Conservation (phyloP, 371 early-diverging fungal genomes). For the Mucor racemosus region DNA sequence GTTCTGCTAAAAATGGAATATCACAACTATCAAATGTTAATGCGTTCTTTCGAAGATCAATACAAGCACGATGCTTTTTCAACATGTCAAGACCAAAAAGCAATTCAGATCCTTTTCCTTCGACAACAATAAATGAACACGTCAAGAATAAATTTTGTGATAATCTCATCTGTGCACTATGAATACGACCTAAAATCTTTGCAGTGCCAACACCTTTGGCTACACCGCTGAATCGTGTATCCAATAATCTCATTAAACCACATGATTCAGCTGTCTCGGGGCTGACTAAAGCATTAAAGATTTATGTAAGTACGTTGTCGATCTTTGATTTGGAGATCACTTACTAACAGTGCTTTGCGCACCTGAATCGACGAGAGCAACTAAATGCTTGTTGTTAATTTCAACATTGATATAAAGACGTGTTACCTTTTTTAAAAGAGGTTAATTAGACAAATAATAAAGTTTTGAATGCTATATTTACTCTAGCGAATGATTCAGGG, state of each 20-base stretch:
- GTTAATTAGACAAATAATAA: not conserved
- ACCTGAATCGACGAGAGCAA: constrained; percentile 97
- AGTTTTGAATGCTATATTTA: constrained; percentile 18
- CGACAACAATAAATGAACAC: constrained; percentile 94
- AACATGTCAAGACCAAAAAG: constrained; percentile 97
- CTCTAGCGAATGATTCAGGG: constrained; percentile 92
- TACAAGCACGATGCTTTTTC: constrained; percentile 85
- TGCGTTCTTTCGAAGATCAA: constrained; percentile 85
- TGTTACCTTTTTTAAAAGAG: constrained; percentile 54
- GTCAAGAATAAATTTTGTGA: constrained; percentile 72
- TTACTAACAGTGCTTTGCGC: constrained; percentile 96
- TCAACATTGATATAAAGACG: constrained; percentile 91
- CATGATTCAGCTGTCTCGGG: constrained; percentile 86
- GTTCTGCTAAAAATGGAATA: constrained; percentile 89
- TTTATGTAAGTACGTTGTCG: no score
- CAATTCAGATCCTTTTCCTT: constrained; percentile 90
- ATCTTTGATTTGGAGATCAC: no score
- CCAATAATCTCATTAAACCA: constrained; percentile 87
- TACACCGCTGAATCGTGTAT: constrained; percentile 88
- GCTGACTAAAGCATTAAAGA: constrained; percentile 68
- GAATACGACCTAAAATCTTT: constrained; percentile 94
- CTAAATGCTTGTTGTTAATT: constrained; percentile 87
- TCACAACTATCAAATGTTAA: constrained; percentile 82
- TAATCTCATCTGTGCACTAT: constrained; percentile 85
- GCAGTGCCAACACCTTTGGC: constrained; percentile 96